Percentiles rank a stretch among this genome's conserved stretches.
Evolutionary conservation across 2,329 filamentous ascomycete genomes (phyloP).

Genomic region (Colletotrichum coccodes): DNA sequence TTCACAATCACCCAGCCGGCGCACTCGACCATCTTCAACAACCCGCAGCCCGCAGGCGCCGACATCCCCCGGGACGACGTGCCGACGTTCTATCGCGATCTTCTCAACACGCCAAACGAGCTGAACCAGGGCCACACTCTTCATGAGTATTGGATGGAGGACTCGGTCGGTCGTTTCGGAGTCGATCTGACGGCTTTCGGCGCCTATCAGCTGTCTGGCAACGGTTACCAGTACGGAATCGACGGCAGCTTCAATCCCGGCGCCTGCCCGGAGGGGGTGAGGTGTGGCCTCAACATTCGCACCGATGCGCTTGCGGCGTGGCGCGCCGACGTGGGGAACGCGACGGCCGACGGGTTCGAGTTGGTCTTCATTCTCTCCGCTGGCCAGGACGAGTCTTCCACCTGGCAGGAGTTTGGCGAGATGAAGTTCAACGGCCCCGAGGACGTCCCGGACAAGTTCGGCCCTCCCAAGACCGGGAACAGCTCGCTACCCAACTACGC

Average conservation of each 20-base stretch:
- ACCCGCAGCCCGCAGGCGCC: conserved; percentile 55
- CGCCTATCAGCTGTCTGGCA: conserved; percentile 58
- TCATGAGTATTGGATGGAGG: conserved; percentile 68
- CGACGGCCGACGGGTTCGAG: conserved; percentile 57
- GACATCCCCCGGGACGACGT: conserved; percentile 52
- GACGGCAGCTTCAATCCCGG: conserved; percentile 59
- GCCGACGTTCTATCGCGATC: conserved; percentile 59
- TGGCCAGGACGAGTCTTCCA: conserved; percentile 64
- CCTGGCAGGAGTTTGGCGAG: conserved; percentile 67
- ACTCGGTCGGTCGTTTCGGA: conserved; percentile 61
- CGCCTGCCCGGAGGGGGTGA: conserved; percentile 53
- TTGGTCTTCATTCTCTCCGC: conserved; percentile 64
- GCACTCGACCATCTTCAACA: conserved; percentile 60
- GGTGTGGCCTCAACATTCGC: conserved; percentile 58
- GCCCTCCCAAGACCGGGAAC: conserved; percentile 52
- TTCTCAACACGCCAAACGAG: conserved; percentile 60
- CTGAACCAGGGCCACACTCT: conserved; percentile 62
- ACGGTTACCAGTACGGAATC: conserved; percentile 61
- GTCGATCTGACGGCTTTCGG: conserved; percentile 64
- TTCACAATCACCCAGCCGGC: conserved; percentile 58
- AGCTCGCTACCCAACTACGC: conserved; percentile 54
- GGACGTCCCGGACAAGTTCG: conserved; percentile 59
- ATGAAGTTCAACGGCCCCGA: conserved; percentile 60
- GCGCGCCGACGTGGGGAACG: conserved; percentile 61
- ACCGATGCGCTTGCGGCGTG: conserved; percentile 60